Conservation (phyloP, 108 stramenopile species). For the Chaetoceros muelleri region DNA sequence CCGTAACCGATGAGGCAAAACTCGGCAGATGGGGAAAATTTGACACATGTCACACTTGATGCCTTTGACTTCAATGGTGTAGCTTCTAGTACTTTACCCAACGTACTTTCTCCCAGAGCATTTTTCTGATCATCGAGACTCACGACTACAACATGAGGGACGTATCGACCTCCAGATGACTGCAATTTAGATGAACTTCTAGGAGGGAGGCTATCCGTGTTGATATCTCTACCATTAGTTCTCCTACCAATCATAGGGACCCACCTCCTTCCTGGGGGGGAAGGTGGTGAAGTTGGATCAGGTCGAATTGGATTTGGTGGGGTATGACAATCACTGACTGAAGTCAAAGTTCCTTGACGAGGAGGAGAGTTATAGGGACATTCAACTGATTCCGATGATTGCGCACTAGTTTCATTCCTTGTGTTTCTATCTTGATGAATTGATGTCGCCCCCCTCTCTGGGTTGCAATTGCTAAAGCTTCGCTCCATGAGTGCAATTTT, state of each 20-base stretch:
- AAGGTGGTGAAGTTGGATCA: constrained; percentile 24
- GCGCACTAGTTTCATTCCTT: background rate
- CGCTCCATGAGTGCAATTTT: background rate
- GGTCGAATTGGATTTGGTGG: constrained; percentile 11
- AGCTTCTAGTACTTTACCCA: constrained; percentile 67
- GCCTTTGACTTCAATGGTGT: constrained; percentile 73
- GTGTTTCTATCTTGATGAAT: background rate
- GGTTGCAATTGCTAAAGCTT: background rate
- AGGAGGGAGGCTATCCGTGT: background rate
- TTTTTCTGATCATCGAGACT: constrained; percentile 31
- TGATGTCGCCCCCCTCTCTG: background rate
- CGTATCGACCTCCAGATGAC: constrained; percentile 56
- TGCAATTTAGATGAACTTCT: constrained; percentile 11
- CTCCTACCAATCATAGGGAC: constrained; percentile 12
- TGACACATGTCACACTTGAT: constrained; percentile 86
- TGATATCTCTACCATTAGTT: background rate
- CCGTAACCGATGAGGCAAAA: constrained; percentile 91
- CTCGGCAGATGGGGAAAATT: constrained; percentile 84
- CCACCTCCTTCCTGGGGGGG: constrained; percentile 41
- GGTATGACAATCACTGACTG: background rate
- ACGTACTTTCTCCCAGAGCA: background rate
- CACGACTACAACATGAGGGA: constrained; percentile 74
- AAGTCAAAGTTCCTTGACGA: background rate
- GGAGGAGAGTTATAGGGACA: constrained; percentile 2
- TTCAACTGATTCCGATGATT: too few species aligned